Evolutionary conservation across 2,329 filamentous ascomycete genomes (phyloP).

Genomic region (Monilinia vaccinii-corymbosi): DNA sequence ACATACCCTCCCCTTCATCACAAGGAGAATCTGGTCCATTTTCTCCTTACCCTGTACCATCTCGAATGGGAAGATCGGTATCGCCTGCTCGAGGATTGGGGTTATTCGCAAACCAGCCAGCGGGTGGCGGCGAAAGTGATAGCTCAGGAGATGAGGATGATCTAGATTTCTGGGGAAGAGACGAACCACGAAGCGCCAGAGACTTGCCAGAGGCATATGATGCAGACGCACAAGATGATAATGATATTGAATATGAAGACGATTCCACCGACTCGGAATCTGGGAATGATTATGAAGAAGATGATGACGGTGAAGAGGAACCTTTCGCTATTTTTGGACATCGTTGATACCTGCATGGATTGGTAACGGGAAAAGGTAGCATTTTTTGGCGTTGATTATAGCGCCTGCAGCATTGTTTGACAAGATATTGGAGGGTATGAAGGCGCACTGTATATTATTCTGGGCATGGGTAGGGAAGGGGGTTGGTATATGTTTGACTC

Average conservation of each 20-base stretch:
- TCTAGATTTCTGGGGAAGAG: slow-evolving; percentile 38
- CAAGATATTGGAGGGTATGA: neutral
- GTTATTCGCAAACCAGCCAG: slow-evolving; percentile 19
- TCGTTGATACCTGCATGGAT: slow-evolving; percentile 28
- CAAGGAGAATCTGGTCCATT: slow-evolving; percentile 15
- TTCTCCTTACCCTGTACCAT: slow-evolving; percentile 20
- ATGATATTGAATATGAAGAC: slow-evolving; percentile 32
- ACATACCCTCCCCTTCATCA: slow-evolving; percentile 16
- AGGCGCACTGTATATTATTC: slow-evolving; percentile 4
- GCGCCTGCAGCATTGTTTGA: neutral
- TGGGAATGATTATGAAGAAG: slow-evolving; percentile 28
- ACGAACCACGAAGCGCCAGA: slow-evolving; percentile 32
- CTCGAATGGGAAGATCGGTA: slow-evolving; percentile 28
- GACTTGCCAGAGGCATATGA: slow-evolving; percentile 24
- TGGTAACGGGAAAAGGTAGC: neutral
- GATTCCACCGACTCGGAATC: slow-evolving; percentile 17
- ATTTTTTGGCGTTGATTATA: slow-evolving; percentile 6
- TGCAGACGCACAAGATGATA: slow-evolving; percentile 27
- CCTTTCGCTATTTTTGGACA: slow-evolving; percentile 44
- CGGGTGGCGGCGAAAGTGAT: slow-evolving; percentile 38
- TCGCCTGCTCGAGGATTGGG: slow-evolving; percentile 28
- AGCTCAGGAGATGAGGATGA: slow-evolving; percentile 41
- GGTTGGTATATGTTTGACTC: slow-evolving; percentile 1
- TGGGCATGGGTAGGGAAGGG: neutral
- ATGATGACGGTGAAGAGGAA: slow-evolving; percentile 38